Percentiles rank a stretch among this genome's conserved stretches.
These are phyloP conservation scores for Phellopilus nigrolimitatus DNA, from an alignment of 1,284 basidiomycete genomes.

Conservation along the genomic window DNA sequence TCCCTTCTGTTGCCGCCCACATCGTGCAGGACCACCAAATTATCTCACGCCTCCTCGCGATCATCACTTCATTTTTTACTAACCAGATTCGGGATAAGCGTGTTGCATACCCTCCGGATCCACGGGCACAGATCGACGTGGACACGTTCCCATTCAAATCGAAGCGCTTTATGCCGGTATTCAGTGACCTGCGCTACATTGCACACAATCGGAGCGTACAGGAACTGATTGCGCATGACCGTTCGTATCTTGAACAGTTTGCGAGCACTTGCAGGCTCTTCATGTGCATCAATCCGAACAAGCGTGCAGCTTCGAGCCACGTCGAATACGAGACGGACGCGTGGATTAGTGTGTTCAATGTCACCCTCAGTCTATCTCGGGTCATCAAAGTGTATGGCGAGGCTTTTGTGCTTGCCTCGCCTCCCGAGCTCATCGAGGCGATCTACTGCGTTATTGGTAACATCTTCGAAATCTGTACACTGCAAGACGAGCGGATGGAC, in stretches of 20 bases:
- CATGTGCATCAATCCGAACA: conserved; percentile 87
- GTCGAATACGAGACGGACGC: conserved; percentile 93
- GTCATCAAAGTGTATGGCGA: conserved; percentile 87
- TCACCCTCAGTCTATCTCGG: conserved; percentile 82
- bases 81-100: conserved; percentile 72
- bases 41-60: conserved; percentile 69
- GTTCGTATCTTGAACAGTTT: conserved; percentile 55
- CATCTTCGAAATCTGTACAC: conserved; percentile 69
- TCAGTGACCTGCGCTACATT: conserved; percentile 78
- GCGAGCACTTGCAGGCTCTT: conserved; percentile 76
- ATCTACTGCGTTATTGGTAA: conserved; percentile 68
- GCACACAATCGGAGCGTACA: conserved; percentile 77
- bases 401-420: conserved; percentile 57
- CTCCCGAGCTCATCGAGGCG: conserved; percentile 60
- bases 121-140: conserved; percentile 56
- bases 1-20: conserved; percentile 77
- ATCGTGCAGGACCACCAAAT: conserved; percentile 75
- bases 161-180: conserved; percentile 89
- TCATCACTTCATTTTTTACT: conserved; percentile 86
- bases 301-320: conserved; percentile 75
- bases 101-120: conserved; percentile 49
- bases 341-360: conserved; percentile 92
- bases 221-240: conserved; percentile 63
- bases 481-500: conserved; percentile 62
- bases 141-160: conserved; percentile 86